Base-by-base conservation (phyloP, 495 filamentous ascomycete genomes). In the Aspergillus campestris region DNA sequence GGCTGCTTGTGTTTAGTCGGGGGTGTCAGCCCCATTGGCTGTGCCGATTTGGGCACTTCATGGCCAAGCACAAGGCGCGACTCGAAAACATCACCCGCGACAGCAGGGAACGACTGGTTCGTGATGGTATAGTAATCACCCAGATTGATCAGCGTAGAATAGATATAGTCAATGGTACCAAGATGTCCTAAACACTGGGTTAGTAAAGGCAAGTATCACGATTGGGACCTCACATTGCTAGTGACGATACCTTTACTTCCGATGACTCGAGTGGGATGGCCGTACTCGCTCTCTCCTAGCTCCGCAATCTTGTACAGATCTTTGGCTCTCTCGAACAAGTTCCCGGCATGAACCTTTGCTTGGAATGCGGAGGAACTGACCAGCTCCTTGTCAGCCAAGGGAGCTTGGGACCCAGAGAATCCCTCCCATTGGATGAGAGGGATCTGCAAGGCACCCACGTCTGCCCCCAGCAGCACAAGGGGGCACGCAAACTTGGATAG, bases 251-350 rank as follows among this genome's bases (percentile, higher is more conserved):
- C 80, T 48, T 68, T 51, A 45, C 76, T 80, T 15, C 80, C 80
- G 49, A 83, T 82, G 12, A 83, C 80, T 42, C 80, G 67, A 3
- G 80, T 83, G 3, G 79, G 80, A 45, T 79, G 80, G 46, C 70
- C 69, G 58, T 75, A 82, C 40, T 80, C 74, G 9, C 71, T 60
- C 36, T 72, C 57, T 9, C 70, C 67, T 15, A 69, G 57, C 51
- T 78, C 62, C 8, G 80, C 79, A 47, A 82, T 69, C 35, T 70
- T 53, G 56, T 70, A 83, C 11, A 83, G 69, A 9, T 71, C 54
- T 48, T 80, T 67, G 34, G 80, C 78, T 37, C 75, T 68, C 8
- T 58, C 56, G 6, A 79, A 50, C 14, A 83, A 76, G 28, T 65
- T 71, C 13, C 75, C 66, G 37, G 55, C 58, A 38, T 64, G 70